Conservation (phyloP, 192 early-diverging fungal genomes). For the Coemansia sp. region DNA sequence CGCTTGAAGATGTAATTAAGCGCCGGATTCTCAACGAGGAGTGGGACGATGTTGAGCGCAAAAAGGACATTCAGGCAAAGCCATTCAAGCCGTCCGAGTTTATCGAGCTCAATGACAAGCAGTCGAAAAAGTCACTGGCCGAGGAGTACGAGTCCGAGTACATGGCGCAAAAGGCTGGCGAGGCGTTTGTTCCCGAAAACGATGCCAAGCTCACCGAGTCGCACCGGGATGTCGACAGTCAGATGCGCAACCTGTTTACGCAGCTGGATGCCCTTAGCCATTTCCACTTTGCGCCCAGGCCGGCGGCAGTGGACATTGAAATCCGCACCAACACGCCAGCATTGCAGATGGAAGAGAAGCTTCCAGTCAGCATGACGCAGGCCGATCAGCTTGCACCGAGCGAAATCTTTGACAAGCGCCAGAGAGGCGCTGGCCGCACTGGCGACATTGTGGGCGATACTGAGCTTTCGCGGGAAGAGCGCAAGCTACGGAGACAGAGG, state of each 20-base stretch:
- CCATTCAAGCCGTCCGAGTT: constrained; percentile 71
- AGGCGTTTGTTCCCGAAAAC: constrained; percentile 45
- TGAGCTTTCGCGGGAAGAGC: constrained; percentile 77
- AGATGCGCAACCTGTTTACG: constrained; percentile 76
- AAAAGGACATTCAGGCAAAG: constrained; percentile 70
- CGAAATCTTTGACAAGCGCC: constrained; percentile 84
- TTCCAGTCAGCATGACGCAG: constrained; percentile 81
- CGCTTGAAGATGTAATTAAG: constrained; percentile 93
- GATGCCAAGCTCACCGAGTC: constrained; percentile 80
- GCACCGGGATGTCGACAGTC: constrained; percentile 76
- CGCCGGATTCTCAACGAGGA: constrained; percentile 83
- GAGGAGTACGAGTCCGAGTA: constrained; percentile 93
- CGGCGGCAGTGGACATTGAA: constrained; percentile 73
- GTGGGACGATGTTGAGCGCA: constrained; percentile 94
- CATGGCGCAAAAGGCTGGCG: constrained; percentile 59
- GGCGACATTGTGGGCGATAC: constrained; percentile 70
- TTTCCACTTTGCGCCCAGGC: constrained; percentile 90
- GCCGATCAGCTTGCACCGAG: constrained; percentile 82
- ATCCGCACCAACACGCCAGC: constrained; percentile 79
- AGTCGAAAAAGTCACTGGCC: constrained; percentile 83
- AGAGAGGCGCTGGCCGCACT: constrained; percentile 41
- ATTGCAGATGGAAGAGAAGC: constrained; percentile 92
- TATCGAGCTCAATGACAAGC: constrained; percentile 82
- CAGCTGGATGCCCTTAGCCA: constrained; percentile 92
- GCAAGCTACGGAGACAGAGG: constrained; percentile 65